phyloP scores from a whole-genome alignment of 1,284 basidiomycete genomes.

The Trichosporon asahii region DNA sequence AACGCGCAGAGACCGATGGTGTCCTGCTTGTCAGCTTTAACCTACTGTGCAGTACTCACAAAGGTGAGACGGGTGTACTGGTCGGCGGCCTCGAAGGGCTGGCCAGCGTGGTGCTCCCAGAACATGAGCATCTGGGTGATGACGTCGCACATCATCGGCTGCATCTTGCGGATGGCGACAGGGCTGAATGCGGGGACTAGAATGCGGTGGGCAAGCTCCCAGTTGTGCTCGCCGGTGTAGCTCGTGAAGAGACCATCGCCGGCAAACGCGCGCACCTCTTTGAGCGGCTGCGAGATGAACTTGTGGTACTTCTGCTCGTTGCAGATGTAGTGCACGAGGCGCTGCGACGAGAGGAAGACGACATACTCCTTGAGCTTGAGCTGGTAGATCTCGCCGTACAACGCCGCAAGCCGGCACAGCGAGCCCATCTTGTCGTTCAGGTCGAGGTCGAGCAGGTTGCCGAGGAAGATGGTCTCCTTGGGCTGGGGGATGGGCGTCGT shows the following conservation, averaged over 20 bases:
- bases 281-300: conserved; percentile 46
- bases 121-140: conserved; percentile 54
- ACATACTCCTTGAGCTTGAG: conserved; percentile 18
- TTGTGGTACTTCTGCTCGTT: conserved; percentile 57
- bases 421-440: conserved; percentile 29
- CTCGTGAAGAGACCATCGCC: conserved; percentile 54
- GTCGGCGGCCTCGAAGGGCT: conserved; percentile 25
- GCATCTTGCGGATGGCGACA: conserved; percentile 56
- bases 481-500: conserved; percentile 21
- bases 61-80: conserved; percentile 22
- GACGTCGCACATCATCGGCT: conserved; percentile 55
- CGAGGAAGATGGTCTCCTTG: conserved; percentile 25
- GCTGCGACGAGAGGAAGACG: conserved; percentile 51
- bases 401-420: conserved; percentile 48
- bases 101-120: conserved; percentile 24
- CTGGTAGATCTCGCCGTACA: conserved; percentile 23
- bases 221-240: conserved; percentile 55
- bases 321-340: conserved; percentile 54
- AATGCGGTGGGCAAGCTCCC: conserved; percentile 56
- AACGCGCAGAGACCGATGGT: conserved; percentile 45
- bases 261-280: conserved; percentile 53
- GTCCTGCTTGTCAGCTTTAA: conserved; percentile 15
- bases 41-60: conserved; percentile 1
- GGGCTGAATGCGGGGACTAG: conserved; percentile 59
- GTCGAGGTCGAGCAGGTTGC: conserved; percentile 49